A percentile compares a stretch with the other conserved stretches of the same genome.
phyloP scores from a whole-genome alignment of 1,284 basidiomycete species.

The Filobasidium uniguttulatum region DNA sequence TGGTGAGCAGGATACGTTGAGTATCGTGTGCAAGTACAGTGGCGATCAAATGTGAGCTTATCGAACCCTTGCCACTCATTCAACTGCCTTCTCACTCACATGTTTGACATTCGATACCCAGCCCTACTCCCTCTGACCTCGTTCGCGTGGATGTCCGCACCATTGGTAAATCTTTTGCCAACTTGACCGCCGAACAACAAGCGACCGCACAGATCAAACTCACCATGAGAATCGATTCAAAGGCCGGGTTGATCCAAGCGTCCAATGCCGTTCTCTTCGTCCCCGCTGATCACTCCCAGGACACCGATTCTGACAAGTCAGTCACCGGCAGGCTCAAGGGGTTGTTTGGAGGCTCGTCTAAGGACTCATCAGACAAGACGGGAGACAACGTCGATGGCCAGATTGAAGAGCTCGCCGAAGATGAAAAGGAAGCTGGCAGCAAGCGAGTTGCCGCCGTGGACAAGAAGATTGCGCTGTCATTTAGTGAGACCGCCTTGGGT shows the following conservation, averaged over 20 bases:
- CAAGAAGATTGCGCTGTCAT: slow-evolving; percentile 42
- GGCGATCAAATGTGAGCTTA: slow-evolving; percentile 37
- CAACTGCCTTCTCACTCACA: slow-evolving; percentile 40
- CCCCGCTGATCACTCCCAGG: slow-evolving; percentile 41
- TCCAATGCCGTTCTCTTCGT: slow-evolving; percentile 51
- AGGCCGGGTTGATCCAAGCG: slow-evolving; percentile 58
- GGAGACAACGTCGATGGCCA: slow-evolving; percentile 9
- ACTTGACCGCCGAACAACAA: slow-evolving; percentile 23
- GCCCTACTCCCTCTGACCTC: slow-evolving; percentile 42
- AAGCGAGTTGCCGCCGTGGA: slow-evolving; percentile 18
- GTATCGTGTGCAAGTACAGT: slow-evolving; percentile 2
- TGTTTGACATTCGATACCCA: slow-evolving; percentile 54
- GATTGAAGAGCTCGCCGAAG: slow-evolving; percentile 14
- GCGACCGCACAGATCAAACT: slow-evolving; percentile 51
- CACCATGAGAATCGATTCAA: slow-evolving; percentile 64
- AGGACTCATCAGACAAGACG: slow-evolving; percentile 36
- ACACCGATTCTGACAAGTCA: slow-evolving; percentile 40
- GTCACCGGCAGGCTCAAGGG: slow-evolving; percentile 65
- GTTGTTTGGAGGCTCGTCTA: slow-evolving; percentile 55
- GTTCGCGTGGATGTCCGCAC: slow-evolving; percentile 21
- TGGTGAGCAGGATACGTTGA: slow-evolving; percentile 11
- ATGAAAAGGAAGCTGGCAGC: slow-evolving; percentile 22
- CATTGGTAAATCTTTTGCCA: slow-evolving; percentile 23
- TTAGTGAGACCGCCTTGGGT: slow-evolving; percentile 50
- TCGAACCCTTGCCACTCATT: slow-evolving; percentile 52